Evolutionary conservation across 306 rosid genomes (phyloP), one percentile per base, ranked within the genome.

Genomic region (Lagenaria siceraria): DNA sequence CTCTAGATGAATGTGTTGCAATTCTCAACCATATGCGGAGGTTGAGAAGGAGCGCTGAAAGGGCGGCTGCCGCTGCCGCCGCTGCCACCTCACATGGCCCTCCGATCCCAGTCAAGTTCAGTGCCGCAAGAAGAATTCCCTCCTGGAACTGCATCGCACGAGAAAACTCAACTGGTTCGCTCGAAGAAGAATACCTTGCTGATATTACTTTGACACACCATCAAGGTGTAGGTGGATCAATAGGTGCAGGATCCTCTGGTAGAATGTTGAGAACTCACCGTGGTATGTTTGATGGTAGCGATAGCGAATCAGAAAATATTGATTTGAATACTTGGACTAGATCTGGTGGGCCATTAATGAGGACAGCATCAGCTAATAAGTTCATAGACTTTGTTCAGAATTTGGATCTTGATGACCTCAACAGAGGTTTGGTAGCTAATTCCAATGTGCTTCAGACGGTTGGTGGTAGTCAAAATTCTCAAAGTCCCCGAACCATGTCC

Each of bases 61-160:
- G 97, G 83, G 91, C 99, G 46, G 96, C 97, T 22, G 78, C 97
- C 80, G 92, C 94, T 25, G 78, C 97, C 79, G 92, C 92, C 27
- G 90, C 95, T 22, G 78, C 93, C 70, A 82, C 95, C 79, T 75
- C 92, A 81, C 97, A 86, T 74, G 87, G 96, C 76, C 78, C 88
- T 70, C 25, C 87, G 60, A 85, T 68, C 68, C 77, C 91, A 1
- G 83, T 77, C 77, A 91, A 52, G 80, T 89, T 95, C 84, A 90
- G 79, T 77, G 97, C 89, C 77, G 89, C 99, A 3, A 86, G 82
- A 86, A 88, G 99, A 88, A 95, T 95, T 62, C 99, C 99, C 35
- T 95, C 99, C 6, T 95, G 97, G 99, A 95, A 95, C 79, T 87
- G 97, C 90, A 86, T 95, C 17, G 99, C 97, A 7, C 89, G 99